A percentile compares a stretch with the other conserved stretches of the same genome.
phyloP scores from a whole-genome alignment of 768 basidiomycete species.

The Trametopsis cervina region DNA sequence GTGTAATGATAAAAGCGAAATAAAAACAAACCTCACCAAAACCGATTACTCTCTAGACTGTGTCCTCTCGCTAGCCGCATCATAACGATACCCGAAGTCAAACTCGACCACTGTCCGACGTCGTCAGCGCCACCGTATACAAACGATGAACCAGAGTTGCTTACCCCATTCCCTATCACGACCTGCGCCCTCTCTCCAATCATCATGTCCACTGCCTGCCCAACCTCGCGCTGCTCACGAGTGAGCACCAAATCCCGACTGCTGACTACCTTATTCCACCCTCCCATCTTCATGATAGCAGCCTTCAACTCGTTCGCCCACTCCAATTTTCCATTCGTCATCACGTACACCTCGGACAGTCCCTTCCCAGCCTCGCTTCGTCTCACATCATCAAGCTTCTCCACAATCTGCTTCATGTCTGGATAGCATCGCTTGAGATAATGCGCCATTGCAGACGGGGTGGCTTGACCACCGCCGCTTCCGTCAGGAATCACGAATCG shows the following conservation, averaged over 20 bases:
- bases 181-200: constrained; percentile 38
- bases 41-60: constrained; percentile 30
- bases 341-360: constrained; percentile 35
- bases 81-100: constrained; percentile 42
- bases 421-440: constrained; percentile 38
- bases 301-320: constrained; percentile 35
- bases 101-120: constrained; percentile 35
- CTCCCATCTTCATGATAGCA: constrained; percentile 23
- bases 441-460: constrained; percentile 17
- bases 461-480: constrained; percentile 15
- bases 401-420: constrained; percentile 32
- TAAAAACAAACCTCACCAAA: constrained; percentile 27
- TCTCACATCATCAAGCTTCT: constrained; percentile 28
- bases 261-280: constrained; percentile 34
- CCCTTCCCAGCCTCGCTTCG: constrained; percentile 15
- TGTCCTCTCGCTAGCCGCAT: constrained; percentile 33
- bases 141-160: constrained; percentile 11
- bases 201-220: constrained; percentile 45
- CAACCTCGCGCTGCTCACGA: constrained; percentile 36
- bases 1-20: not conserved
- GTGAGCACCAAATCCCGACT: constrained; percentile 34
- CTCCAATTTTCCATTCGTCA: constrained; percentile 36
- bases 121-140: not conserved
- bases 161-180: constrained; percentile 46
- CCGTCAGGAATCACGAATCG: constrained; percentile 24